Conservation (phyloP, 2,329 filamentous ascomycete species). For the Calonectria leucothoes region DNA sequence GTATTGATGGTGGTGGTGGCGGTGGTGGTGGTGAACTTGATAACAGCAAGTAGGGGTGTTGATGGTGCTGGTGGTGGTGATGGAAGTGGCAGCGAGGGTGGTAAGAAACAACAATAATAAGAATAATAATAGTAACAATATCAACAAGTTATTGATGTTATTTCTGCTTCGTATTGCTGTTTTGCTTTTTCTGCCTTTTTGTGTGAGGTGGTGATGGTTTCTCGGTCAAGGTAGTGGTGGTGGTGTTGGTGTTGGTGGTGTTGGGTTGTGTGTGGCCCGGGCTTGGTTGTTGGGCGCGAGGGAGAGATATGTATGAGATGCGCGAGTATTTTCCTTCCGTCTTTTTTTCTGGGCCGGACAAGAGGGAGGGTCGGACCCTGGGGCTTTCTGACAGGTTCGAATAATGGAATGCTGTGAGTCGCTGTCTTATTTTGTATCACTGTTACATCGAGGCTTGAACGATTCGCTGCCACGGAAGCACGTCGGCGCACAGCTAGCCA, state of each 20-base stretch:
- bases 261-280: neutral
- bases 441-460: constrained; percentile 32
- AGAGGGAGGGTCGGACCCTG: constrained; percentile 1
- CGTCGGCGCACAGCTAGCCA: constrained; percentile 30
- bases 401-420: constrained; percentile 23
- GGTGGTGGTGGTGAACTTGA: neutral
- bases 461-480: constrained; percentile 35
- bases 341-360: neutral
- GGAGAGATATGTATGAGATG: neutral
- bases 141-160: neutral
- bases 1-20: neutral
- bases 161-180: neutral
- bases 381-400: constrained; percentile 21
- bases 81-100: neutral
- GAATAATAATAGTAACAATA: neutral
- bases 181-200: neutral
- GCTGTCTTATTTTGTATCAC: constrained; percentile 34
- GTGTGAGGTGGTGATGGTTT: neutral
- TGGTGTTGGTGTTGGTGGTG: neutral
- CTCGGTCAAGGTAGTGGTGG: neutral
- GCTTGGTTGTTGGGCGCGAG: neutral
- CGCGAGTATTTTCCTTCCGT: neutral
- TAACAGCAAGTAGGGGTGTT: too few species aligned
- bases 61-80: neutral
- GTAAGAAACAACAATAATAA: neutral